Evolutionary conservation across 805 yeast species (phyloP).

Genomic region (Nakazawaea pomicola): DNA sequence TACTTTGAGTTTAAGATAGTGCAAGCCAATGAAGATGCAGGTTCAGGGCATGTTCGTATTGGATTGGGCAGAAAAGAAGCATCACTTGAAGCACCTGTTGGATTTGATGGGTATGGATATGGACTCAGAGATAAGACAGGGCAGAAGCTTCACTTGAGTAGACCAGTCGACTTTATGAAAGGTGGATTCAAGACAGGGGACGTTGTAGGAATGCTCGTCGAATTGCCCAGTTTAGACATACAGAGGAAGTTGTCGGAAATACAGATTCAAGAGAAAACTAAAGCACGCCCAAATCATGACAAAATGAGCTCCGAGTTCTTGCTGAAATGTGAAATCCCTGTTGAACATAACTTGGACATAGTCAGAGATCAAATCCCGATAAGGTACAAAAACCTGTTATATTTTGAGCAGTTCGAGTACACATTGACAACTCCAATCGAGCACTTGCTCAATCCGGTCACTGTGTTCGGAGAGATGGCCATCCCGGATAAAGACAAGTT

Average conservation of each 20-base stretch:
- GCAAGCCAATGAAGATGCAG: slow-evolving; percentile 16
- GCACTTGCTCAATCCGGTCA: slow-evolving; percentile 67
- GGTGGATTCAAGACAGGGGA: slow-evolving; percentile 71
- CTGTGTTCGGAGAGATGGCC: slow-evolving; percentile 65
- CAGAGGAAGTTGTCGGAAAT: slow-evolving; percentile 38
- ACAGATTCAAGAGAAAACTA: slow-evolving; percentile 26
- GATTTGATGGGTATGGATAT: slow-evolving; percentile 91
- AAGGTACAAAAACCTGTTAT: slow-evolving; percentile 68
- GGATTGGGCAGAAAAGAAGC: slow-evolving; percentile 88
- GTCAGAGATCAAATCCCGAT: slow-evolving; percentile 85
- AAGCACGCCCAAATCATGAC: slow-evolving; percentile 13
- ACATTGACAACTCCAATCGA: slow-evolving; percentile 65
- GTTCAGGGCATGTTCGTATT: slow-evolving; percentile 58
- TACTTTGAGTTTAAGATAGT: slow-evolving; percentile 73
- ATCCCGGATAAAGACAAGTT: slow-evolving; percentile 43
- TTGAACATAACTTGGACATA: slow-evolving; percentile 32
- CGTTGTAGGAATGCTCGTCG: slow-evolving; percentile 70
- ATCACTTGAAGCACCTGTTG: slow-evolving; percentile 89
- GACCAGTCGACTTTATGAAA: slow-evolving; percentile 52
- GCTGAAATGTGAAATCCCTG: slow-evolving; percentile 18
- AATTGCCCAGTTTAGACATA: slow-evolving; percentile 50
- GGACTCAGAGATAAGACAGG: slow-evolving; percentile 80
- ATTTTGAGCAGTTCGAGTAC: slow-evolving; percentile 83
- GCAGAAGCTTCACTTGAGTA: slow-evolving; percentile 68
- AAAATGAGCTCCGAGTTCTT: too few relatives aligned